phyloP scores from a whole-genome alignment of 345 rosid genomes.

The Melaleuca quinquenervia region DNA sequence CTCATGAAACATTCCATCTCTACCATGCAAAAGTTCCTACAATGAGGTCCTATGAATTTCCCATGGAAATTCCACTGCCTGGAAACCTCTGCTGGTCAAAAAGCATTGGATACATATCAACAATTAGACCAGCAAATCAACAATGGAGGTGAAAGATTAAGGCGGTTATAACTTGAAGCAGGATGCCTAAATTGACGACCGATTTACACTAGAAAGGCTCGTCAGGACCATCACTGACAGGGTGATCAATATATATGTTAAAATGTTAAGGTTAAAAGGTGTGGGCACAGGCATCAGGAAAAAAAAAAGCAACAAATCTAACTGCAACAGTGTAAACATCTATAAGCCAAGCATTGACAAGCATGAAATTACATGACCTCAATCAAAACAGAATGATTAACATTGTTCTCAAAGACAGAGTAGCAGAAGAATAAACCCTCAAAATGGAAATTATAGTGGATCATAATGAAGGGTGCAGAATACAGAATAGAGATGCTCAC shows the following conservation, averaged over 20 bases:
- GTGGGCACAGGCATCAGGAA: neutral
- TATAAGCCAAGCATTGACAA: neutral
- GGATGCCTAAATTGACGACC: neutral
- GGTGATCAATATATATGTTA: neutral
- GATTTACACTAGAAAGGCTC: neutral
- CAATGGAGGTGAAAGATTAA: neutral
- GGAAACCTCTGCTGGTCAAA: neutral
- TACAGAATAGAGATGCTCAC: neutral
- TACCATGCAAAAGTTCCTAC: neutral
- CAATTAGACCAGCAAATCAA: neutral
- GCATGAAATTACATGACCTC: neutral
- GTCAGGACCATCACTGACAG: neutral
- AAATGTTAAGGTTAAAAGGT: neutral
- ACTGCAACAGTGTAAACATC: neutral
- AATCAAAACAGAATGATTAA: neutral
- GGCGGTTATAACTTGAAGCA: neutral
- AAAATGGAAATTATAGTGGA: neutral
- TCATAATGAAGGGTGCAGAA: neutral
- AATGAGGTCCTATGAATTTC: neutral
- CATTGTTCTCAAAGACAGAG: neutral
- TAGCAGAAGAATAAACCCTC: neutral
- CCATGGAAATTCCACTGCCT: neutral
- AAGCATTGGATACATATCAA: neutral
- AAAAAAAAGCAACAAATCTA: neutral
- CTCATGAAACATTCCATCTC: neutral